phyloP scores from a whole-genome alignment of 1,284 basidiomycete genomes.

The Kwoniella shivajii region DNA sequence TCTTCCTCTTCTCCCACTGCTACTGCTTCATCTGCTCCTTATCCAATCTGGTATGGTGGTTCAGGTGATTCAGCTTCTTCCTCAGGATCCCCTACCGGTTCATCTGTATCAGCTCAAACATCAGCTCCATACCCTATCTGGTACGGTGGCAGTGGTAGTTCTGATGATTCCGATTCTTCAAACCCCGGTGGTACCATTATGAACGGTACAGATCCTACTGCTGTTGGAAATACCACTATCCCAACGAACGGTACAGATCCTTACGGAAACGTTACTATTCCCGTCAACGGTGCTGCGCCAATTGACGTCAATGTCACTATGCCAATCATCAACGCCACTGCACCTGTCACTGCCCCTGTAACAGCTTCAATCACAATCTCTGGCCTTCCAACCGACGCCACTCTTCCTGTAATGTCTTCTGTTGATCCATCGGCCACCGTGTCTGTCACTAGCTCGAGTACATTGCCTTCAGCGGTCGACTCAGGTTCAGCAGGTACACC shows the following conservation, averaged over 20 bases:
- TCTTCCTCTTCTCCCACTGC: constrained; percentile 6
- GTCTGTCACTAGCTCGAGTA: no score
- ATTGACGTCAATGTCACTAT: constrained; percentile 8
- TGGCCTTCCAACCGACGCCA: background rate
- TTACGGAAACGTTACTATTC: constrained; percentile 1
- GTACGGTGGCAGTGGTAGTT: constrained; percentile 16
- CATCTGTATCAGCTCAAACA: background rate
- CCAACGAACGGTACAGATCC: constrained; percentile 11
- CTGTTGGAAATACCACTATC: background rate
- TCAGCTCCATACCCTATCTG: constrained; percentile 16
- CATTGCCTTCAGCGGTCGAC: constrained; percentile 4
- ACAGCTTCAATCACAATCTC: background rate
- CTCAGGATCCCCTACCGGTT: background rate
- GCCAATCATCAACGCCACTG: constrained; percentile 7
- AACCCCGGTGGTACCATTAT: constrained; percentile 3
- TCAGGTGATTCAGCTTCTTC: constrained; percentile 4
- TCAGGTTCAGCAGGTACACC: constrained; percentile 2
- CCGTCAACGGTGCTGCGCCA: constrained; percentile 10
- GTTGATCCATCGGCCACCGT: constrained; percentile 1
- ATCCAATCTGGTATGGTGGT: constrained; percentile 11
- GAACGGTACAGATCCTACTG: background rate
- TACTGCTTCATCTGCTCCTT: constrained; percentile 4
- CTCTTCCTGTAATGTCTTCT: background rate
- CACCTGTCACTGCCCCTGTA: constrained; percentile 1
- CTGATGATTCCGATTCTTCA: background rate